Evolutionary conservation across 2,329 filamentous ascomycete genomes (phyloP).

Genomic region (Fusarium tanahbumbuense): DNA sequence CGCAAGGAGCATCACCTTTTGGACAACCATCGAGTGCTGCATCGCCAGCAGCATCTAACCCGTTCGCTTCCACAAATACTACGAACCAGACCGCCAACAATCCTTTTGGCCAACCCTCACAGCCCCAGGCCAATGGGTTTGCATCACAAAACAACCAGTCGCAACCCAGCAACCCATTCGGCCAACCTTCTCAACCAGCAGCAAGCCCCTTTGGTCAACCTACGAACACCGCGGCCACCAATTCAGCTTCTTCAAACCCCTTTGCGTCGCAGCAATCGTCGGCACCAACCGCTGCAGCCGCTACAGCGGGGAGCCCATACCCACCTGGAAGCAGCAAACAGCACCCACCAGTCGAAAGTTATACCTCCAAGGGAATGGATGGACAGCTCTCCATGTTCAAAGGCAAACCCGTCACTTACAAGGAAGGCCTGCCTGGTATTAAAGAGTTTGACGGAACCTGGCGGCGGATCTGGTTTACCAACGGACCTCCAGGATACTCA

Average conservation of each 20-base stretch:
- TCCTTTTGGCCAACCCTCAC: conserved; percentile 47
- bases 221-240: conserved; percentile 24
- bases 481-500: conserved; percentile 73
- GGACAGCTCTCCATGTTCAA: conserved; percentile 70
- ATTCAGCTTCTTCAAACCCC: conserved; percentile 37
- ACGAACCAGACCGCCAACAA: conserved; percentile 35
- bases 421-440: conserved; percentile 60
- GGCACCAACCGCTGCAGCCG: conserved; percentile 19
- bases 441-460: conserved; percentile 65
- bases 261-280: conserved; percentile 38
- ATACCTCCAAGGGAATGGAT: conserved; percentile 56
- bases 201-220: conserved; percentile 45
- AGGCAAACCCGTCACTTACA: conserved; percentile 71
- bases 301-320: conserved; percentile 54
- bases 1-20: conserved; percentile 39
- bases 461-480: conserved; percentile 78
- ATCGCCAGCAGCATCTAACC: conserved; percentile 41
- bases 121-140: conserved; percentile 41
- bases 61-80: conserved; percentile 44
- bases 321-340: conserved; percentile 57
- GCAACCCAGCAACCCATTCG: conserved; percentile 41
- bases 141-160: conserved; percentile 40
- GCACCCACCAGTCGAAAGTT: conserved; percentile 59
- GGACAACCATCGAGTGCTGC: conserved; percentile 23
- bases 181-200: conserved; percentile 37